Evolutionary conservation across 345 rosid species (phyloP), one percentile per base, ranked within the genome.

Genomic region (Cardamine occulta): DNA sequence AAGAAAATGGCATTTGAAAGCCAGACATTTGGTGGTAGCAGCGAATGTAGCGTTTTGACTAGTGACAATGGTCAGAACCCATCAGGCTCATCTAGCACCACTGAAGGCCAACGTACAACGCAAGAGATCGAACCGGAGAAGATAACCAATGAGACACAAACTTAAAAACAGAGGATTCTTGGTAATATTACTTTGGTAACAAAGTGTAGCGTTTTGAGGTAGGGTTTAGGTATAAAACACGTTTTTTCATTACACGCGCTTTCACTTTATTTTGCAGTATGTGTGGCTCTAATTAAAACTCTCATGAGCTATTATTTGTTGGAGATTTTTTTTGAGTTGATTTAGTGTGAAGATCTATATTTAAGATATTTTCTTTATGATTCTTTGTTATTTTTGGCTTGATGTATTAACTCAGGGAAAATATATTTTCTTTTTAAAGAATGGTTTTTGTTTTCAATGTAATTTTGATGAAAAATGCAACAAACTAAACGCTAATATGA

Each of bases 1-100:
- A 79, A 83, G 83, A 85, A 84, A 82, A 68, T 85, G 81, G 97
- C 94, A 15, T 67, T 89, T 37, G 92, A 85, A 80, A 89, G 84
- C 59, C 82, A 80, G 51, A 92, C 87, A 69, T 82, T 77, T 7
- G 86, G 63, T 7, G 86, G 63, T 49, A 89, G 88, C 17, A 78
- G 85, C 4, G 92, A 84, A 60, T 80, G 65, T 51, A 84, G 88
- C 52, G 88, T n/a, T 48, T 79, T 80, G 8, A 76, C 80, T 3
- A 86, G 91, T 8, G 90, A 86, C 45, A 77, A 76, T 1, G 82
- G 87, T 53, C 75, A 60, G 44, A 73, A 84, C 54, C 88, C 85
- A 45, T 89, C 88, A 29, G 83, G 83, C 66, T 86, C 95, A 18
- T 89, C 88, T 81, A 54, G 53, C 53, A 48, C 28, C 17, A 86